These are phyloP conservation scores for Acanthamoeba castellanii DNA, from an alignment of 208 protist species.

Conservation along the genomic window DNA sequence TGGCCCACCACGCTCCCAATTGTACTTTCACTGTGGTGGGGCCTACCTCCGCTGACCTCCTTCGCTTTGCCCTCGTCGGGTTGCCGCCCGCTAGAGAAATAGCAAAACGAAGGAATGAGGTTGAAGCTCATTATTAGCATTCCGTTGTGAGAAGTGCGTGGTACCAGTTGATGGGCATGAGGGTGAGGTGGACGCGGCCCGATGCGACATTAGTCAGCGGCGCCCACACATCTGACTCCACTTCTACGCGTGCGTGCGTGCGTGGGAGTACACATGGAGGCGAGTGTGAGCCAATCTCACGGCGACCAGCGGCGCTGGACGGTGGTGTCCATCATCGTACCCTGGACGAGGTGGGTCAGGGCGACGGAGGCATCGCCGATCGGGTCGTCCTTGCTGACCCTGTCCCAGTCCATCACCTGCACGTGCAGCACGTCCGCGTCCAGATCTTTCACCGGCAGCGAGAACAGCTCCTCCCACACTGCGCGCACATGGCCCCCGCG, in stretches of 20 bases:
- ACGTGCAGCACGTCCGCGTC: not conserved
- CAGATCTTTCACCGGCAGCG: not conserved
- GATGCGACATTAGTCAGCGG: not conserved
- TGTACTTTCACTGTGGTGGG: too few species aligned
- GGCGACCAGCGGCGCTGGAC: not conserved
- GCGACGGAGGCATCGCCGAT: not conserved
- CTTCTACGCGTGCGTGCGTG: not conserved
- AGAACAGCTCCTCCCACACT: slow-evolving; percentile 30
- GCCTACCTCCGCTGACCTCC: not conserved
- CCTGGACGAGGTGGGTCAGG: not conserved
- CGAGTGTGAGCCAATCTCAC: not conserved
- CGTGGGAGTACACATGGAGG: not conserved
- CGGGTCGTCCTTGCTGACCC: slow-evolving; percentile 3
- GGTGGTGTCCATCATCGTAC: not conserved
- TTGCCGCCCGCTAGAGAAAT: not conserved
- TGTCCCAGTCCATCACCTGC: slow-evolving; percentile 15
- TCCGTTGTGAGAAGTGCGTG: not conserved
- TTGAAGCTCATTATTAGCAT: too few species aligned
- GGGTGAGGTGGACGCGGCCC: not conserved
- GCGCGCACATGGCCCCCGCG: not conserved
- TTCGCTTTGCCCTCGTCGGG: not conserved
- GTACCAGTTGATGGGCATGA: slow-evolving; percentile 35
- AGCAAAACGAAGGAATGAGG: not conserved
- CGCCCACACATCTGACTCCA: not conserved
- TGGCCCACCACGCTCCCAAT: too few species aligned